These are phyloP conservation scores for Spergularia bocconei DNA, from an alignment of 148 eudicot genomes.

Conservation along the genomic window DNA sequence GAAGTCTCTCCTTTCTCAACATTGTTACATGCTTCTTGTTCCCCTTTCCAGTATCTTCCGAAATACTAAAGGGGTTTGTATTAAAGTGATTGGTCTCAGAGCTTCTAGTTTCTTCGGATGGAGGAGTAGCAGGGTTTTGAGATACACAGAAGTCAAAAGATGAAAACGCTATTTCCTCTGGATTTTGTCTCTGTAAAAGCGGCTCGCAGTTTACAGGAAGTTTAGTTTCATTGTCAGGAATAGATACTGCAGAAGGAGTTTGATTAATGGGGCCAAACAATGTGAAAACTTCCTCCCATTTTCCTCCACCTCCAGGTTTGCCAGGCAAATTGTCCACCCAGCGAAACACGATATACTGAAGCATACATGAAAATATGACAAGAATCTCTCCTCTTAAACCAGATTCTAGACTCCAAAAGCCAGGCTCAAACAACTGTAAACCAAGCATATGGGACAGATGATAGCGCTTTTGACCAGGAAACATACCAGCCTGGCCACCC, in stretches of 20 bases:
- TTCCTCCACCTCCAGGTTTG: constrained; percentile 36
- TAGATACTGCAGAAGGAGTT: constrained; percentile 3
- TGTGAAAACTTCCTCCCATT: constrained; percentile 80
- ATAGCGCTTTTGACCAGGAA: constrained; percentile 69
- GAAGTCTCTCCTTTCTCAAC: constrained; percentile 81
- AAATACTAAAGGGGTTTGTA: constrained; percentile 48
- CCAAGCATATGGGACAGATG: constrained; percentile 54
- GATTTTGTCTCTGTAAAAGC: constrained; percentile 40
- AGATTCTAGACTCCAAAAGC: constrained; percentile 73
- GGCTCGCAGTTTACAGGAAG: constrained; percentile 37
- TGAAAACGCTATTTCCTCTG: constrained; percentile 34
- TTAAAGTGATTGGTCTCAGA: background rate
- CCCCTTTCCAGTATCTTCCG: constrained; percentile 71
- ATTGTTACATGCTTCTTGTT: constrained; percentile 51
- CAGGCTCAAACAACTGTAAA: constrained; percentile 50
- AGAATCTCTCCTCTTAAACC: constrained; percentile 74
- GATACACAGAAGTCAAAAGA: constrained; percentile 32
- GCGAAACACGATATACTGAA: constrained; percentile 76
- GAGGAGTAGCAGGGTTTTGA: background rate
- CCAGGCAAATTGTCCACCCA: constrained; percentile 73
- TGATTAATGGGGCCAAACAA: constrained; percentile 40
- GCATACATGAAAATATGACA: constrained; percentile 77
- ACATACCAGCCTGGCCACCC: constrained; percentile 70
- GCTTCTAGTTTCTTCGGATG: constrained; percentile 13
- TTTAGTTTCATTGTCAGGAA: constrained; percentile 3